These are phyloP conservation scores for Pseudoscleropodium purum DNA, from an alignment of 225 moss, liverwort and hornwort genomes.

Conservation along the genomic window DNA sequence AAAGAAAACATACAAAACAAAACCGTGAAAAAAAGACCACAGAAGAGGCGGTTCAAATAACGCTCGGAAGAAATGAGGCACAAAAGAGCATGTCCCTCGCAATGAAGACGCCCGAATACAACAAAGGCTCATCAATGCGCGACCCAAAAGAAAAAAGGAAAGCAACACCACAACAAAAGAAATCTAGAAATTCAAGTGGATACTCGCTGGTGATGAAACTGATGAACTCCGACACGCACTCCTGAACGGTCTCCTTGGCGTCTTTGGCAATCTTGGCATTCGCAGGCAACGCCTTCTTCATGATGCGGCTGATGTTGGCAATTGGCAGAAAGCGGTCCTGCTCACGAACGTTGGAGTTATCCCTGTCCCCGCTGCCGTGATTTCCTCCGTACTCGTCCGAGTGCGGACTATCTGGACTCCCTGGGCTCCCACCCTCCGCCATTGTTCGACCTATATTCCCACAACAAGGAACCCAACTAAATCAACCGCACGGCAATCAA, in stretches of 20 bases:
- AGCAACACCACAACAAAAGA: background rate
- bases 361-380: slow-evolving; percentile 75
- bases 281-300: too few species aligned
- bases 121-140: background rate
- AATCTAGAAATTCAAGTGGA: background rate
- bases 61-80: background rate
- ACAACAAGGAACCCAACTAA: background rate
- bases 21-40: background rate
- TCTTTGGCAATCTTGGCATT: too few species aligned
- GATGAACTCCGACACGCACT: too few species aligned
- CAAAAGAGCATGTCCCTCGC: background rate
- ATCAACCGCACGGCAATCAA: background rate
- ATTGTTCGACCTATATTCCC: slow-evolving; percentile 29
- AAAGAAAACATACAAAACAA: too few species aligned
- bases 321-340: too few species aligned
- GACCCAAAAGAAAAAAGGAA: background rate
- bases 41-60: background rate
- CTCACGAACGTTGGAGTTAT: slow-evolving; percentile 71
- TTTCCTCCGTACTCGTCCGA: slow-evolving; percentile 83
- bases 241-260: too few species aligned
- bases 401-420: slow-evolving; percentile 80
- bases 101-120: background rate
- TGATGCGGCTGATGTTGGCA: too few species aligned
- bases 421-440: slow-evolving; percentile 84
- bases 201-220: slow-evolving; percentile 57